A percentile compares a stretch with the other conserved stretches of the same genome.
Conservation (phyloP, 495 filamentous ascomycete species). For the Daldinia caldariorum region DNA sequence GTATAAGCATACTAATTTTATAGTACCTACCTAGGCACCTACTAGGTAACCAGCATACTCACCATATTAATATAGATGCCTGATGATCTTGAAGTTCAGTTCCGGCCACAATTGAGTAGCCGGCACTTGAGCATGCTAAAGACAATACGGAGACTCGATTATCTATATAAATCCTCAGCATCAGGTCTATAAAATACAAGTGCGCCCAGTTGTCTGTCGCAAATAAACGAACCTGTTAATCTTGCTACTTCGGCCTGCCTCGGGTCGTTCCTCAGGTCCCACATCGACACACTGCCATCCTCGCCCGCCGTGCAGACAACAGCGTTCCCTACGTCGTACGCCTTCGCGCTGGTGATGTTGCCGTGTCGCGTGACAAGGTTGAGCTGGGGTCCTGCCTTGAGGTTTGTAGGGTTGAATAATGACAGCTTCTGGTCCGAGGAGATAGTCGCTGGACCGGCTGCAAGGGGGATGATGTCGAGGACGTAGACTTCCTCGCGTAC, state of each 20-base stretch:
- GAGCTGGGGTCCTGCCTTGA: slow-evolving; percentile 54
- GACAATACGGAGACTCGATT: slow-evolving; percentile 69
- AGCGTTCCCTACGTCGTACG: slow-evolving; percentile 52
- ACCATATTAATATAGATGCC: slow-evolving; percentile 81
- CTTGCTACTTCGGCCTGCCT: slow-evolving; percentile 47
- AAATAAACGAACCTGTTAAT: slow-evolving; percentile 53
- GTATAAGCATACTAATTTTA: slow-evolving; percentile 14
- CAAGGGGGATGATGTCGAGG: slow-evolving; percentile 59
- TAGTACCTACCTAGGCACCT: too few relatives aligned
- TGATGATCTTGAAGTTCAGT: slow-evolving; percentile 80
- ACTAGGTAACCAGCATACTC: slow-evolving; percentile 38
- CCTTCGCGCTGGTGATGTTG: slow-evolving; percentile 66
- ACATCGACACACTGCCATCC: slow-evolving; percentile 67
- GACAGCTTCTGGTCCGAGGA: slow-evolving; percentile 66
- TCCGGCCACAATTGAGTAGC: slow-evolving; percentile 74
- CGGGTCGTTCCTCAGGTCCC: slow-evolving; percentile 63
- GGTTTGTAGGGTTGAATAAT: slow-evolving; percentile 60
- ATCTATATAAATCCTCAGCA: slow-evolving; percentile 48
- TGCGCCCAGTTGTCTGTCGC: not conserved
- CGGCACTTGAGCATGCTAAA: slow-evolving; percentile 67
- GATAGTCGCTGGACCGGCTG: slow-evolving; percentile 57
- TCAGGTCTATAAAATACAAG: slow-evolving; percentile 19
- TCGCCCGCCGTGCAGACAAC: slow-evolving; percentile 68
- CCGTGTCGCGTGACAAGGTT: slow-evolving; percentile 59
- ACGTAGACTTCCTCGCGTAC: slow-evolving; percentile 58